These are phyloP conservation scores for Orbilia ellipsospora DNA, from an alignment of 2,329 filamentous ascomycete genomes.

Conservation along the genomic window DNA sequence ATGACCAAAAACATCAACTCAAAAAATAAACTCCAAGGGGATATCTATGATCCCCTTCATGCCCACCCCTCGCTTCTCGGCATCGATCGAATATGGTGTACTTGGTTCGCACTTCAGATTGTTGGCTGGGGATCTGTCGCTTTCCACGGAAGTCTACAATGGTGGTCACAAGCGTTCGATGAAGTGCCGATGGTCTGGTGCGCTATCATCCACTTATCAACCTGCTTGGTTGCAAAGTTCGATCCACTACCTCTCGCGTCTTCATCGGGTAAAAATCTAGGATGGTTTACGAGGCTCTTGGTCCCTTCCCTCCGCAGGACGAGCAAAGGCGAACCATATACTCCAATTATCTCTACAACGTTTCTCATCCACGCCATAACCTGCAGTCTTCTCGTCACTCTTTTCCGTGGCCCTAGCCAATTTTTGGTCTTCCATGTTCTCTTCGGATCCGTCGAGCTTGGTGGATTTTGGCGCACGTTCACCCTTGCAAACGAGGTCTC, in stretches of 20 bases:
- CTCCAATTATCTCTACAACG: constrained; percentile 22
- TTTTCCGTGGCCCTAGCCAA: constrained; percentile 43
- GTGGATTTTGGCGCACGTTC: constrained; percentile 21
- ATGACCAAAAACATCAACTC: constrained; percentile 30
- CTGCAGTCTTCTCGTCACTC: constrained; percentile 39
- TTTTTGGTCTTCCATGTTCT: constrained; percentile 44
- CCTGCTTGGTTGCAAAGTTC: constrained; percentile 31
- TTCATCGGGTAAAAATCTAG: not conserved
- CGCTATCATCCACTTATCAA: constrained; percentile 31
- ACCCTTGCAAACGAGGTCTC: not conserved
- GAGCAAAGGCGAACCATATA: constrained; percentile 21
- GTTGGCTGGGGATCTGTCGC: constrained; percentile 52
- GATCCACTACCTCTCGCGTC: constrained; percentile 40
- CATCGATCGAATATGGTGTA: constrained; percentile 33
- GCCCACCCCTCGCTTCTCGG: constrained; percentile 27
- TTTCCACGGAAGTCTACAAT: constrained; percentile 47
- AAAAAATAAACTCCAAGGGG: constrained; percentile 2
- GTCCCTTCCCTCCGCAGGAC: constrained; percentile 21
- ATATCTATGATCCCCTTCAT: constrained; percentile 41
- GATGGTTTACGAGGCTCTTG: constrained; percentile 9
- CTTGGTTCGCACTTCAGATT: constrained; percentile 47
- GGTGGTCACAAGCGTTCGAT: constrained; percentile 51
- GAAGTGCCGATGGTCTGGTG: constrained; percentile 54
- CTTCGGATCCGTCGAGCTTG: constrained; percentile 33
- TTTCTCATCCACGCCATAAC: constrained; percentile 34